These are phyloP conservation scores for Dioszegia crocea DNA, from an alignment of 768 basidiomycete species.

Conservation along the genomic window DNA sequence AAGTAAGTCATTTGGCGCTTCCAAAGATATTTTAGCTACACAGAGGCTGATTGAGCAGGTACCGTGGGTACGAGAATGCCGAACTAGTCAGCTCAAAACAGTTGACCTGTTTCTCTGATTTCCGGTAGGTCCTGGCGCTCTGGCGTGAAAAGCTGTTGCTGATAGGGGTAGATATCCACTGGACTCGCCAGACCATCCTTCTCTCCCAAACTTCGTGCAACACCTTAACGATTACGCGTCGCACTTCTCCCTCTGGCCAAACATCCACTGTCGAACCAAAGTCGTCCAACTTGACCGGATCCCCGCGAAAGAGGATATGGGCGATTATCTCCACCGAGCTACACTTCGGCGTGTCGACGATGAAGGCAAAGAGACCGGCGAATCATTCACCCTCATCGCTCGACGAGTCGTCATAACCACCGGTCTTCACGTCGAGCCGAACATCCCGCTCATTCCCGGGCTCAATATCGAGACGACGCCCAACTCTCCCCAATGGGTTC, in stretches of 20 bases:
- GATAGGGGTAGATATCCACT: conserved; percentile 33
- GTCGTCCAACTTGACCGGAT: conserved; percentile 38
- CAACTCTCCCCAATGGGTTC: conserved; percentile 47
- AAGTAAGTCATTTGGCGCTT: conserved; percentile 9
- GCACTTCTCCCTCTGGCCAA: conserved; percentile 51
- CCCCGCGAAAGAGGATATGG: conserved; percentile 39
- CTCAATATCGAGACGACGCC: conserved; percentile 52
- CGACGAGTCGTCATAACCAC: conserved; percentile 56
- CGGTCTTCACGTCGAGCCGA: conserved; percentile 59
- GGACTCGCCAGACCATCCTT: conserved; percentile 39
- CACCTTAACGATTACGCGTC: conserved; percentile 56
- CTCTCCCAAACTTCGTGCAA: conserved; percentile 52
- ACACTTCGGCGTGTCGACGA: conserved; percentile 46
- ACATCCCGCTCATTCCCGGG: conserved; percentile 57
- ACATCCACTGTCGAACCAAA: conserved; percentile 32
- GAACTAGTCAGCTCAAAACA: conserved; percentile 58
- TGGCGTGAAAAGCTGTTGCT: not conserved
- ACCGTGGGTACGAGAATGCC: conserved; percentile 41
- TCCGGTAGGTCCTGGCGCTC: conserved; percentile 54
- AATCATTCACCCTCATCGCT: not conserved
- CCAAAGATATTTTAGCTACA: no score
- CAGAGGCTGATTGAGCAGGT: conserved; percentile 26
- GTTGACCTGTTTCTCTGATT: conserved; percentile 71
- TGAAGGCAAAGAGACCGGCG: conserved; percentile 21
- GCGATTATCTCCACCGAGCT: conserved; percentile 53